These are phyloP conservation scores for Xylaria sp. DNA, from an alignment of 2,329 filamentous ascomycete species.

Conservation along the genomic window DNA sequence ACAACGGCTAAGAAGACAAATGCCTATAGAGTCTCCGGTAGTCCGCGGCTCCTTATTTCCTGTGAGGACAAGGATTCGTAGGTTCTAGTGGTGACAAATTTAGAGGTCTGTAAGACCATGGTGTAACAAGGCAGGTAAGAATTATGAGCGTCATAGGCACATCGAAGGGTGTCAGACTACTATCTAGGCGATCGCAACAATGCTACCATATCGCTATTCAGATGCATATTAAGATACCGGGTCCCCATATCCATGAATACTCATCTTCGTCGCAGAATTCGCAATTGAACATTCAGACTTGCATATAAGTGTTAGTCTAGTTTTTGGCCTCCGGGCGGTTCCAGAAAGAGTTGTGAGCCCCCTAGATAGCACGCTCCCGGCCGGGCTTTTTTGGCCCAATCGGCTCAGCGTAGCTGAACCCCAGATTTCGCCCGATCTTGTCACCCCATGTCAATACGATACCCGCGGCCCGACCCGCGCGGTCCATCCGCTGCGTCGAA, in stretches of 20 bases:
- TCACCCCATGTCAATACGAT: too few species aligned
- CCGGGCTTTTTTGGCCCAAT: slow-evolving; percentile 1
- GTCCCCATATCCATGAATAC: neutral
- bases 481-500: too few species aligned
- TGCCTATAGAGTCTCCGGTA: neutral
- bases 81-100: neutral
- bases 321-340: neutral
- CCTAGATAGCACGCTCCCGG: slow-evolving; percentile 4
- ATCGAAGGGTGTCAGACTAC: neutral
- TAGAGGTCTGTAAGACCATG: neutral
- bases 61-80: neutral
- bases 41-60: neutral
- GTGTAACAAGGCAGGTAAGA: slow-evolving; percentile 10
- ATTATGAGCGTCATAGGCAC: slow-evolving; percentile 11
- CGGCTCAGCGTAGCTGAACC: neutral
- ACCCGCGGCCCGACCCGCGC: too few species aligned
- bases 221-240: neutral
- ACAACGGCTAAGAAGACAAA: slow-evolving; percentile 3
- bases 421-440: neutral
- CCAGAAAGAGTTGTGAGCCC: slow-evolving; percentile 9
- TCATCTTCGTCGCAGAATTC: slow-evolving; percentile 10
- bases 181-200: neutral
- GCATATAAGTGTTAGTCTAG: neutral
- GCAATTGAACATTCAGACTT: slow-evolving; percentile 13
- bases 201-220: neutral